Conservation (phyloP, 2,329 filamentous ascomycete species). For the Fusarium stilboides region DNA sequence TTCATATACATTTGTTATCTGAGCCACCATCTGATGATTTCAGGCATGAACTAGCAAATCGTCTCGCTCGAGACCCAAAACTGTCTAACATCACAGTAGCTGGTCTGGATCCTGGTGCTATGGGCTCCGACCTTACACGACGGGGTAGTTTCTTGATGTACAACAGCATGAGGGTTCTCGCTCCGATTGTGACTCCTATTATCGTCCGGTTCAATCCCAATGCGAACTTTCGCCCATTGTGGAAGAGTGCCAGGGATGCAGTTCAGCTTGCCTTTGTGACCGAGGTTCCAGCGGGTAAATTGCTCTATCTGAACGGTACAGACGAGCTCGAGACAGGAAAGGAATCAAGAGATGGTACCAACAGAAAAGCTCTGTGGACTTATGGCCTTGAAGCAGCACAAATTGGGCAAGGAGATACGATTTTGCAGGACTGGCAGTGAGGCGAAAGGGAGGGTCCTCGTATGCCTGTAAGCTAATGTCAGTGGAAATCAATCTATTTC, state of each 20-base stretch:
- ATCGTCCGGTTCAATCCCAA: slow-evolving; percentile 51
- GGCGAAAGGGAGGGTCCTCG: neutral
- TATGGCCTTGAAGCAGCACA: slow-evolving; percentile 48
- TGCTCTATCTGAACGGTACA: slow-evolving; percentile 55
- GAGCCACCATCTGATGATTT: slow-evolving; percentile 17
- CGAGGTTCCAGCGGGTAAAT: slow-evolving; percentile 48
- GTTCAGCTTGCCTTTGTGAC: slow-evolving; percentile 53
- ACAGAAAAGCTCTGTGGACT: slow-evolving; percentile 53
- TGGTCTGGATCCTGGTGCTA: slow-evolving; percentile 58
- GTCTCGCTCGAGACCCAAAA: slow-evolving; percentile 54
- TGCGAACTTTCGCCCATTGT: slow-evolving; percentile 48
- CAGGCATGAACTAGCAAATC: slow-evolving; percentile 55
- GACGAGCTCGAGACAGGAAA: slow-evolving; percentile 48
- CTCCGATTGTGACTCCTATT: slow-evolving; percentile 47
- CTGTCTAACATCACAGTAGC: slow-evolving; percentile 56
- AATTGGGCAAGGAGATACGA: slow-evolving; percentile 49
- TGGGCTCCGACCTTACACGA: slow-evolving; percentile 53
- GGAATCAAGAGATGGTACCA: slow-evolving; percentile 52
- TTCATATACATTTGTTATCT: neutral
- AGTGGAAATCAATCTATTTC: slow-evolving; percentile 4
- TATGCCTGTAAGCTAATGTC: neutral
- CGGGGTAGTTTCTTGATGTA: slow-evolving; percentile 46
- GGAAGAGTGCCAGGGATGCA: slow-evolving; percentile 55
- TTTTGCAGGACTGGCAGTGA: slow-evolving; percentile 50
- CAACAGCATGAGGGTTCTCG: slow-evolving; percentile 45